Conservation (phyloP, 2,329 filamentous ascomycete genomes). For the Aspergillus floridensis region DNA sequence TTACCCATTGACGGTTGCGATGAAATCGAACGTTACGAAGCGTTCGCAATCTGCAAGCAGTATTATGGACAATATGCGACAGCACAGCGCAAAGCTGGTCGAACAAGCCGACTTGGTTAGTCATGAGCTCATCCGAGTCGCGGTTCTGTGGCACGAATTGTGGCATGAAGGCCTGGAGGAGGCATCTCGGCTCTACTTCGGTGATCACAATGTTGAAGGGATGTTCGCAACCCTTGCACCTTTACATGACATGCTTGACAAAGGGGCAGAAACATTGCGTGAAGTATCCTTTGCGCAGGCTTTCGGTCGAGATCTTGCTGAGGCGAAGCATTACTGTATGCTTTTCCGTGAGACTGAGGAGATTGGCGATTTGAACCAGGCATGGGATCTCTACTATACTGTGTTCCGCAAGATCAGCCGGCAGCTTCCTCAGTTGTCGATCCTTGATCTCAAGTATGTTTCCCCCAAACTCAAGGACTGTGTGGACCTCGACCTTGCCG, state of each 20-base stretch:
- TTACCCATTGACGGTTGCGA: slow-evolving; percentile 94
- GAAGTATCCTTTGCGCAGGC: slow-evolving; percentile 98
- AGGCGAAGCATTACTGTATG: slow-evolving; percentile 93
- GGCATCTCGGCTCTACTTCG: slow-evolving; percentile 93
- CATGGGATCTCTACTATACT: slow-evolving; percentile 98
- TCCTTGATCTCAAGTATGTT: slow-evolving; percentile 91
- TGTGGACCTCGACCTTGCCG: slow-evolving; percentile 82
- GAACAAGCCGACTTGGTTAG: slow-evolving; percentile 95
- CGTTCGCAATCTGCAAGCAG: slow-evolving; percentile 83
- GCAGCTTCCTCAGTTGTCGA: slow-evolving; percentile 88
- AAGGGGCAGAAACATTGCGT: slow-evolving; percentile 84
- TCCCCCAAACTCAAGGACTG: slow-evolving; percentile 88
- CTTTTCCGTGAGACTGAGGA: slow-evolving; percentile 88
- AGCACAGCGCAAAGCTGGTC: slow-evolving; percentile 87
- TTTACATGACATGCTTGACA: slow-evolving; percentile 85
- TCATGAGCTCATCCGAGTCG: slow-evolving; percentile 93
- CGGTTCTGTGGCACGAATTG: slow-evolving; percentile 96
- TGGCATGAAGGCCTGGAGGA: slow-evolving; percentile 99
- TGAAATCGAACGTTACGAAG: slow-evolving; percentile 87
- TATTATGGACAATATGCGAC: slow-evolving; percentile 98
- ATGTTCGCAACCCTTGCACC: slow-evolving; percentile 93
- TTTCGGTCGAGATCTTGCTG: slow-evolving; percentile 90
- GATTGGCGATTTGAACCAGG: slow-evolving; percentile 91
- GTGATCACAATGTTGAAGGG: slow-evolving; percentile 93
- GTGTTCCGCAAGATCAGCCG: slow-evolving; percentile 94